A percentile compares a stretch with the other conserved stretches of the same genome.
Conservation (phyloP, 352 stramenopile genomes). For the Thraustochytrium striatum region DNA sequence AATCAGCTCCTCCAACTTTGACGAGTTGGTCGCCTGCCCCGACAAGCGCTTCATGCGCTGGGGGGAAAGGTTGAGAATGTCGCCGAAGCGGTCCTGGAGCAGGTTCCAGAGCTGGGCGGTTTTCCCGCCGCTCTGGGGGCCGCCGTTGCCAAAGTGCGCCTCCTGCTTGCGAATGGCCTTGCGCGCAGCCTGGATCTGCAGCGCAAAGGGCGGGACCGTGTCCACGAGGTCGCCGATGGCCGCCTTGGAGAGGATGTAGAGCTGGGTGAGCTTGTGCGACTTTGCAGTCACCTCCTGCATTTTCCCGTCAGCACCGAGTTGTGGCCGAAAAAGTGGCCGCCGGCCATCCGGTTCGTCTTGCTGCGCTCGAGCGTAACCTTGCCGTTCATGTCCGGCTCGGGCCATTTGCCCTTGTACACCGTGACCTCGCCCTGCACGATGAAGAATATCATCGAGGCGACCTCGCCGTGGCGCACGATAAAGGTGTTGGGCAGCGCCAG, state of each 20-base stretch:
- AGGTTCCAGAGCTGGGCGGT: conserved; percentile 29
- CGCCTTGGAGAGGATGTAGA: conserved; percentile 42
- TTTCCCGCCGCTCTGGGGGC: background rate
- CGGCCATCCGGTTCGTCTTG: conserved; percentile 3
- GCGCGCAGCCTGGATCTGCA: conserved; percentile 9
- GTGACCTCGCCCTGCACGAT: conserved; percentile 42
- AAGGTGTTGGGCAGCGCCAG: conserved; percentile 30
- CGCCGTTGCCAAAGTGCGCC: conserved; percentile 8
- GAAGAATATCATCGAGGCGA: conserved; percentile 43
- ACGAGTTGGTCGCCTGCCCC: conserved; percentile 9
- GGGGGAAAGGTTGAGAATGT: conserved; percentile 46
- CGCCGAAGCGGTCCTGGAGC: conserved; percentile 35
- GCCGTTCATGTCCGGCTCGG: conserved; percentile 5
- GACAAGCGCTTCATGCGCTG: conserved; percentile 31
- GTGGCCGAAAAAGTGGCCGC: conserved; percentile 44
- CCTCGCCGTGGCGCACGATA: conserved; percentile 31
- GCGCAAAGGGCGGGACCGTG: conserved; percentile 22
- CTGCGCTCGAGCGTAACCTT: background rate
- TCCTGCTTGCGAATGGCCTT: conserved; percentile 20
- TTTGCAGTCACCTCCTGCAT: conserved; percentile 19
- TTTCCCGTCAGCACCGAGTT: conserved; percentile 30
- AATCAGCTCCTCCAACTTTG: conserved; percentile 45
- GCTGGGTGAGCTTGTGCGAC: conserved; percentile 21
- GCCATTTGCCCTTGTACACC: conserved; percentile 36
- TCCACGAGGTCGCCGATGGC: conserved; percentile 46